Conservation (phyloP, 495 filamentous ascomycete genomes). For the Lindgomyces ingoldianus region DNA sequence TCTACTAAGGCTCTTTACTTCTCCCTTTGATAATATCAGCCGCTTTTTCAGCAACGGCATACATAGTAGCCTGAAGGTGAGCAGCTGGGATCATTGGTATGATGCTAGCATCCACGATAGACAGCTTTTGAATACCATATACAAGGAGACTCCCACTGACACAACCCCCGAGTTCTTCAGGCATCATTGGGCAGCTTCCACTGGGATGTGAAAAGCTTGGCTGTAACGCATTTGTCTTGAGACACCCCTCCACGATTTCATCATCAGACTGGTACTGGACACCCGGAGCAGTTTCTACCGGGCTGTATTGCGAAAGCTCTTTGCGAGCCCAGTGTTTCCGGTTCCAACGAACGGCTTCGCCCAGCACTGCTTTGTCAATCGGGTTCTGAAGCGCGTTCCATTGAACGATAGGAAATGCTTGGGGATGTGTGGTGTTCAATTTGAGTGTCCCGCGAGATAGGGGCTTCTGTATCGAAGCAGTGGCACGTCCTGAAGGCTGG, state of each 20-base stretch:
- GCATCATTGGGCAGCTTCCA: constrained; percentile 27
- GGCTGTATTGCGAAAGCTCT: constrained; percentile 3
- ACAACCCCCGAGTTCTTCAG: constrained; percentile 31
- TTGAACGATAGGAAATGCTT: constrained; percentile 20
- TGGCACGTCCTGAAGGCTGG: neutral
- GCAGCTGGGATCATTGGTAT: constrained; percentile 27
- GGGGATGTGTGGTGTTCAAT: constrained; percentile 27
- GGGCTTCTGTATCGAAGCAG: constrained; percentile 5
- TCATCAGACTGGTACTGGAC: constrained; percentile 24
- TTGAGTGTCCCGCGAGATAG: constrained; percentile 29
- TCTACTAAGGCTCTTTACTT: too few species aligned
- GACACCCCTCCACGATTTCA: constrained; percentile 5
- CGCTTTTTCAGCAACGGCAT: constrained; percentile 36
- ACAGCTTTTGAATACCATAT: constrained; percentile 32
- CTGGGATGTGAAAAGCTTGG: constrained; percentile 17
- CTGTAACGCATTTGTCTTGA: neutral
- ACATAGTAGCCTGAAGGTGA: constrained; percentile 32
- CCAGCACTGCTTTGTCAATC: constrained; percentile 13
- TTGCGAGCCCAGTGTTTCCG: neutral
- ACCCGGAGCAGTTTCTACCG: constrained; percentile 28
- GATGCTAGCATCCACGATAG: constrained; percentile 36
- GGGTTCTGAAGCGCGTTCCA: constrained; percentile 27
- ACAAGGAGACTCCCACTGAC: constrained; percentile 30
- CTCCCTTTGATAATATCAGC: constrained; percentile 23
- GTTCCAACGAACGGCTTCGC: constrained; percentile 5